Percentiles rank a stretch among this genome's conserved stretches.
Conservation (phyloP, 2,329 filamentous ascomycete genomes). For the Trichoderma simmonsii region DNA sequence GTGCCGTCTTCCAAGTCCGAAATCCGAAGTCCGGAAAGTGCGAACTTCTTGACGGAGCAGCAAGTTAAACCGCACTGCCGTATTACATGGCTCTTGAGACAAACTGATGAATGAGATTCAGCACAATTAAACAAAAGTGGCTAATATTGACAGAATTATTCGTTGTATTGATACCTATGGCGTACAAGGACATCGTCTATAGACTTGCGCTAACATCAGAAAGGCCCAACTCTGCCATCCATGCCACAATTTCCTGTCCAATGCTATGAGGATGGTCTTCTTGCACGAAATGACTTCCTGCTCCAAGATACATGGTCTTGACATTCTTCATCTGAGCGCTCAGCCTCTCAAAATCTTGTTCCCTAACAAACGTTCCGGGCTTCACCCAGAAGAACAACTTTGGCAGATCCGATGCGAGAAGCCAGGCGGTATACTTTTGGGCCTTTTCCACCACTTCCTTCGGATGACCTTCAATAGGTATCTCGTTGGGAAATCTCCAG, state of each 20-base stretch:
- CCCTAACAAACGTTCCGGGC: background rate
- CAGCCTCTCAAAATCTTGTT: background rate
- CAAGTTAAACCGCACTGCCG: background rate
- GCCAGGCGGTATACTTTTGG: background rate
- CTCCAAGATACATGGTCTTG: background rate
- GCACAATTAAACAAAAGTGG: background rate
- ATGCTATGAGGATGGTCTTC: background rate
- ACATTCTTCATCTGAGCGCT: background rate
- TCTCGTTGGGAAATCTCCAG: conserved; percentile 8
- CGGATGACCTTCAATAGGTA: background rate
- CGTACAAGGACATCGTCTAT: background rate
- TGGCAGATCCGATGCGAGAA: background rate
- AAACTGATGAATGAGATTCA: background rate
- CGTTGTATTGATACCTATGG: background rate
- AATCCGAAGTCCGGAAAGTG: background rate
- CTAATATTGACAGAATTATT: background rate
- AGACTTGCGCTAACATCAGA: background rate
- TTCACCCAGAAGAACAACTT: conserved; percentile 7
- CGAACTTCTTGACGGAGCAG: background rate
- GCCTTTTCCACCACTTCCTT: background rate
- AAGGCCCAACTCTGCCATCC: background rate
- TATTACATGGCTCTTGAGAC: background rate
- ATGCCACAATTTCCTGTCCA: background rate
- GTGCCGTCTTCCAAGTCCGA: background rate
- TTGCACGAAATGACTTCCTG: background rate